These are phyloP conservation scores for Diphasiastrum complanatum DNA, from an alignment of 83 land plant species.

Conservation along the genomic window DNA sequence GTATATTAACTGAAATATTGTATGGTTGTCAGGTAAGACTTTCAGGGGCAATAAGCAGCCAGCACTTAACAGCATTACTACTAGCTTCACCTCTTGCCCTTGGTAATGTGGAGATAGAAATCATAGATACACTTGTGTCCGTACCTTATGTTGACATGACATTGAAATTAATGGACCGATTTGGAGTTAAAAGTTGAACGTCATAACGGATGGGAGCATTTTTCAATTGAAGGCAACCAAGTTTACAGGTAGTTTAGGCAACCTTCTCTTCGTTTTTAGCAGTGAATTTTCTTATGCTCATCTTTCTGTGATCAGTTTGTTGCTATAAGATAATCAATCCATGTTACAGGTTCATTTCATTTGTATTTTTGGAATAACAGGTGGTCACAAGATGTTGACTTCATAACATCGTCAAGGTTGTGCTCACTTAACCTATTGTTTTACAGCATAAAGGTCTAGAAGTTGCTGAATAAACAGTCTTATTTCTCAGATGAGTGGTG, in stretches of 20 bases:
- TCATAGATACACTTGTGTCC: slow-evolving; percentile 82
- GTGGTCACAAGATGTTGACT: no score
- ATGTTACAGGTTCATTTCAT: no score
- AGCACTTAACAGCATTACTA: slow-evolving; percentile 80
- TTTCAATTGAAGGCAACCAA: slow-evolving; percentile 74
- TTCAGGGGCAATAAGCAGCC: slow-evolving; percentile 92
- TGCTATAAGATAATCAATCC: no score
- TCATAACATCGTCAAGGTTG: no score
- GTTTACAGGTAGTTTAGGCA: slow-evolving; percentile 85
- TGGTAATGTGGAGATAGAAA: slow-evolving; percentile 89
- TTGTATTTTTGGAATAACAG: no score
- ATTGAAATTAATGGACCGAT: slow-evolving; percentile 80
- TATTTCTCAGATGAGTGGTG: no score
- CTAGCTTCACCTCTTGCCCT: slow-evolving; percentile 87
- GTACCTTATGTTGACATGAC: slow-evolving; percentile 98
- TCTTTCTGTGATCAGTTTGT: no score
- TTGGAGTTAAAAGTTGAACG: slow-evolving; percentile 79
- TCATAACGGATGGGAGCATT: slow-evolving; percentile 63
- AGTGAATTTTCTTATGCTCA: no score
- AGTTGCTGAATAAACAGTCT: no score
- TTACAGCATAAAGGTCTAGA: no score
- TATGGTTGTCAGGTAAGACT: slow-evolving; percentile 65
- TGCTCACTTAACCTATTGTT: no score
- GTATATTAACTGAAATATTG: not conserved
- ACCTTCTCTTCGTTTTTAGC: no score